Conservation (phyloP, 345 rosid species). For the Gossypium mustelinum region DNA sequence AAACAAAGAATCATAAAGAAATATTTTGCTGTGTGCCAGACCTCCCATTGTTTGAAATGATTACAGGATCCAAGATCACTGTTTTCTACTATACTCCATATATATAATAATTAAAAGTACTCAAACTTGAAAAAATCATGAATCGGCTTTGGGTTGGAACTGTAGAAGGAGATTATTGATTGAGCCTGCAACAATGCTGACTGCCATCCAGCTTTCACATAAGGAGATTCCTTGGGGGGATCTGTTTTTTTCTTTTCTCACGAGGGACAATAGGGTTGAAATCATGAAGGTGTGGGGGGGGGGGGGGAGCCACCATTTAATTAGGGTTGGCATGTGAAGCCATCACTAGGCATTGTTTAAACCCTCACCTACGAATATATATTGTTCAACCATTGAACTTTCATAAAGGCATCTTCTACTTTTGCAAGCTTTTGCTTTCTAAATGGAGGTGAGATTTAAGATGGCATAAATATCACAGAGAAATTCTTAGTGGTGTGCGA, state of each 20-base stretch:
- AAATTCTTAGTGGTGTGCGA: too few relatives aligned
- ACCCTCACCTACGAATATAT: constrained; percentile 26
- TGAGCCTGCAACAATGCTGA: constrained; percentile 5
- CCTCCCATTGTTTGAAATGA: background rate
- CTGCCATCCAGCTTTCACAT: background rate
- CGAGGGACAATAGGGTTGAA: constrained; percentile 8
- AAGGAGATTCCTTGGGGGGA: constrained; percentile 19
- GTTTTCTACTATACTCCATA: constrained; percentile 11
- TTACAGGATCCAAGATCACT: constrained; percentile 31
- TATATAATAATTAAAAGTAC: background rate
- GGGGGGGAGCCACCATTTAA: constrained; percentile 28
- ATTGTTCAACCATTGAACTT: constrained; percentile 41
- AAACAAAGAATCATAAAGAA: constrained; percentile 17
- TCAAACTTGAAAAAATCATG: background rate
- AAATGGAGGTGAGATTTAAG: background rate
- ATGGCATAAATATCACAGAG: background rate
- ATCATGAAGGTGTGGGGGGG: constrained; percentile 18
- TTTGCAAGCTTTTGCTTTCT: constrained; percentile 1
- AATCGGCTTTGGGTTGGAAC: background rate
- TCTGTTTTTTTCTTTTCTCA: background rate
- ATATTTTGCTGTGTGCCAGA: background rate
- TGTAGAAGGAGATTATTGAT: background rate
- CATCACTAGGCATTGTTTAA: constrained; percentile 22
- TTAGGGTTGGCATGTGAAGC: constrained; percentile 32
- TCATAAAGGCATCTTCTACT: constrained; percentile 34